A percentile compares a stretch with the other conserved stretches of the same genome.
Conservation (phyloP, 371 early-diverging fungal genomes). For the Mucor velutinosus region DNA sequence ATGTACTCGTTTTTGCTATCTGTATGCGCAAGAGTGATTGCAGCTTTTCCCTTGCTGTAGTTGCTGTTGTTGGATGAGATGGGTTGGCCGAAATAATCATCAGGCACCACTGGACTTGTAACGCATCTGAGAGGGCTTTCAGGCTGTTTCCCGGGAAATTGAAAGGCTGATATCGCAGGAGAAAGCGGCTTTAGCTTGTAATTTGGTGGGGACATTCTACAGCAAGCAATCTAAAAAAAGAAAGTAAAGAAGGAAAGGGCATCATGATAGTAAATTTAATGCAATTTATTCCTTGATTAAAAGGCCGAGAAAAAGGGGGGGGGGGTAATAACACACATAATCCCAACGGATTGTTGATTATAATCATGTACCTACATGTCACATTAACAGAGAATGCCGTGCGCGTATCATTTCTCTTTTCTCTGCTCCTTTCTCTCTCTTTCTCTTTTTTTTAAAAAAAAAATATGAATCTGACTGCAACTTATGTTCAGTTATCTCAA, state of each 20-base stretch:
- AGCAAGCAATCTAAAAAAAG: neutral
- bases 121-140: neutral
- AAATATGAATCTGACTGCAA: neutral
- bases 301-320: conserved; percentile 7
- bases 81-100: conserved; percentile 6
- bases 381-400: too few species aligned
- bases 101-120: neutral
- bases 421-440: too few species aligned
- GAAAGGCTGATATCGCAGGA: conserved; percentile 43
- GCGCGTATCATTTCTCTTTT: too few species aligned
- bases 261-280: neutral
- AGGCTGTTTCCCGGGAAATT: conserved; percentile 22
- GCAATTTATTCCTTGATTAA: neutral
- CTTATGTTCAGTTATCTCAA: neutral
- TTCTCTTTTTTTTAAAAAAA: too few species aligned
- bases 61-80: too few species aligned
- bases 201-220: neutral
- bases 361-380: too few species aligned
- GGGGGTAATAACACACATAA: conserved; percentile 1
- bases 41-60: neutral
- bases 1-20: conserved; percentile 11
- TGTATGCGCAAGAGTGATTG: neutral
- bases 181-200: conserved; percentile 20
- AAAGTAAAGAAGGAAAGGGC: neutral
- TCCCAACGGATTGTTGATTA: neutral